Evolutionary conservation across 768 basidiomycete species (phyloP), one percentile per base, ranked within the genome.

Genomic region (Psilocybe sp.): DNA sequence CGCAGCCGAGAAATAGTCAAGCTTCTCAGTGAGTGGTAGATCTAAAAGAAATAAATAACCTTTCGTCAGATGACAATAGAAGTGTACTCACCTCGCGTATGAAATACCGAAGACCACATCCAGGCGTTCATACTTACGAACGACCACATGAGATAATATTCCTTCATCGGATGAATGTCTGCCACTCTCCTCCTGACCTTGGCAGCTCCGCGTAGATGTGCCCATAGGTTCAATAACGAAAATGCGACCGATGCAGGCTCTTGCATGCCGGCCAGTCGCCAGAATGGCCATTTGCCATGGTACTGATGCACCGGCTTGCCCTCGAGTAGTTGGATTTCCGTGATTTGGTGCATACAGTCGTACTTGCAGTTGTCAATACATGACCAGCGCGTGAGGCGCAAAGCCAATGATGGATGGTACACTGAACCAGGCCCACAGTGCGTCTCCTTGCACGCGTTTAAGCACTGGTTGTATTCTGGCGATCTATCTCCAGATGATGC

Each of bases 211-310:
- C 70, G 69, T 1, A 74, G 68, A 66, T 99, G 94, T 37, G 77
- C 80, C 72, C 76, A 82, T 37, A 96, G 72, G 65, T 99, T 98
- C 51, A 85, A 69, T n/a, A 97, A 60, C 12, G 91, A 94, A 71
- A 98, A 97, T 33, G 81, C 67, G 50, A 97, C 94, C 2, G 91
- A 90, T 7, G 94, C 87, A 5, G 96, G 95, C 68, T 99, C 96
- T 62, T 98, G 96, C 67, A 92, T 87, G 28, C 94, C 92, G n/a
- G 74, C 70, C 16, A 89, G 71, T 28, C 95, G 79, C 81, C 85
- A 88, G 65, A 99, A 98, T 0, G 95, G 92, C 96, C 96, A 98
- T 72, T 98, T 98, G 13, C 96, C 97, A 60, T 92, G 81, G 66
- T 89, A 95, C 58, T 97, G 94, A 39, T 89, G 80, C 1, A 89